Base-by-base conservation (phyloP, 2,329 filamentous ascomycete species). In the Xylariaceae sp. region DNA sequence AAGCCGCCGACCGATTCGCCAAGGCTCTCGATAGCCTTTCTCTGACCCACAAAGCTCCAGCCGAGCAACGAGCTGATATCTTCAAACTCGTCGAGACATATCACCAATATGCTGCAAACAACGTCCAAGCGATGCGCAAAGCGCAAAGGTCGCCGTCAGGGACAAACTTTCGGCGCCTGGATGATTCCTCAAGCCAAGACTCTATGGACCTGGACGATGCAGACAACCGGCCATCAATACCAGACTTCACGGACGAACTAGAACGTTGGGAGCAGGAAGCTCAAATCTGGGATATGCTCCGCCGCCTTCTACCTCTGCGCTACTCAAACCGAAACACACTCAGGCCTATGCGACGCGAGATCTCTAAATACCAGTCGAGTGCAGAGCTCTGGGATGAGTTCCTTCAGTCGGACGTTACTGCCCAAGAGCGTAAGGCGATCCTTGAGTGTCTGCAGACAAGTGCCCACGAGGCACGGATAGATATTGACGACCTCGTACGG, bases 201-300 rank as follows among this genome's bases (percentile, higher is more conserved):
- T 77, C 76, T 45, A 80, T 84, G 74, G 81, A 85, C 47, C 63
- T 79, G 7, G 82, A 85, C 57, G 79, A 80, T 39, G 68, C 66
- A 39, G 75, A 77, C 15, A 66, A 71, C 26, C 64, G 63, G 19
- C 63, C 65, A 61, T 46, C 66, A 58, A 62, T 64, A 34, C 58
- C 59, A 41, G 60, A 48, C 22, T 58, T 54, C 19, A 37, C 62
- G 56, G 65, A 77, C 49, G 78, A 82, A 56, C 67, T 86, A 12
- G 76, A 80, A 65, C 80, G 83, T 52, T 87, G 90, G 78, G 85
- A 95, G 70, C 80, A 87, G 59, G 94, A 99, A 71, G 83, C 85
- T 39, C 89, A 95, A 64, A 94, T 91, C 0, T 99, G 94, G 94
- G 86, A 95, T 66, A 77, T 97, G 26, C 74, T 97, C 54, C 80